Evolutionary conservation across 345 rosid genomes (phyloP), one percentile per base, ranked within the genome.

Genomic region (Carallia pectinifolia): DNA sequence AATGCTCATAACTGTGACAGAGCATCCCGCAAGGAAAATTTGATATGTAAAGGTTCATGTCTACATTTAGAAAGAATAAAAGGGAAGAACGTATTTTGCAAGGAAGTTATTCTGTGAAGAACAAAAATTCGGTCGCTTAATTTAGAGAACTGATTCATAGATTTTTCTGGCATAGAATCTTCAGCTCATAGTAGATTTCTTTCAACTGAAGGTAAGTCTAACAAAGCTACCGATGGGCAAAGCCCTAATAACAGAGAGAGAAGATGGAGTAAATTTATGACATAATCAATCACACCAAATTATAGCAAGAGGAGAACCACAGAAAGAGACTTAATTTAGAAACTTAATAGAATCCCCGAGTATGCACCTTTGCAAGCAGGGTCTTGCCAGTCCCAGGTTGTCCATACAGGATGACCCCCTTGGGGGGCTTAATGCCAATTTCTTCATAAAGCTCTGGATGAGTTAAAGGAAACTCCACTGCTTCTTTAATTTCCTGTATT

Each of bases 311-410:
- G 58, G 30, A 27, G 44, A 39, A 7, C 10, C 10, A 39, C 12
- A 7, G 2, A 39, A 39, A 39, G 1, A 39, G 44, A 7, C 8
- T 39, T 39, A 39, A 39, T 39, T 39, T 39, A 6, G 7, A 39
- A 39, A 39, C 1, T 39, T 6, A 39, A 39, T 44, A 27, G 44
- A 39, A 39, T 39, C 44, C 40, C 63, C 1, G 39, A 34, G 31
- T 27, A 48, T 78, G 71, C 16, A 92, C 99, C 97, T 96, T 96
- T 17, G 99, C 99, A 61, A 95, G 99, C 72, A 95, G 77, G 31
- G 99, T 95, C 81, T 92, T 95, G 67, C 99, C 99, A 18, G 99
- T 95, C 15, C 99, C 99, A 55, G 98, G 99, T 71, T 90, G 98
- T 74, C 99, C 99, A 76, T 92, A 95, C 82, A 95, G 82, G 50